phyloP scores from a whole-genome alignment of 768 basidiomycete species.

The Lyophyllum atratum region DNA sequence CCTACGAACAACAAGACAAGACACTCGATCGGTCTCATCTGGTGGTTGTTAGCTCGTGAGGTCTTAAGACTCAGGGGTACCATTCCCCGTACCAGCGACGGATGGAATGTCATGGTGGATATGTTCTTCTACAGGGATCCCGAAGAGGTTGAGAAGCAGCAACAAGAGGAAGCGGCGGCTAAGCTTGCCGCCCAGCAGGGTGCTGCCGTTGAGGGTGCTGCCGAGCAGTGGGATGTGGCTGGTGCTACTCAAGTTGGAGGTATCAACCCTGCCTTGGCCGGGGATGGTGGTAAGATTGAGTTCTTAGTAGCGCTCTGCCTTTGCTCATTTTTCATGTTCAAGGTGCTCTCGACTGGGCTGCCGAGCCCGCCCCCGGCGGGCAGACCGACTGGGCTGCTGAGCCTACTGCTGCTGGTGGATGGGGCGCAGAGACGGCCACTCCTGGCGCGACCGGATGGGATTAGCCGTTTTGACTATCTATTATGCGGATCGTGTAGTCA shows the following conservation, averaged over 20 bases:
- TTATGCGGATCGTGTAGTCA: conserved; percentile 12
- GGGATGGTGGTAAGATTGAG: conserved; percentile 51
- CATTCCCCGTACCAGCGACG: conserved; percentile 86
- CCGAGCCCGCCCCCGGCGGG: conserved; percentile 56
- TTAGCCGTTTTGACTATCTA: conserved; percentile 20
- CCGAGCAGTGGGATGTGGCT: conserved; percentile 75
- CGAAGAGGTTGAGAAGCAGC: conserved; percentile 98
- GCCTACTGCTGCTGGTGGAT: conserved; percentile 50
- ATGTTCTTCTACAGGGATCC: conserved; percentile 99
- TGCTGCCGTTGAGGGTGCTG: conserved; percentile 46
- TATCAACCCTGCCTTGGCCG: conserved; percentile 79
- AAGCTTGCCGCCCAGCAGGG: conserved; percentile 68
- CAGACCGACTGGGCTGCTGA: conserved; percentile 88
- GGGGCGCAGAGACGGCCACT: conserved; percentile 40
- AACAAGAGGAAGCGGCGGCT: conserved; percentile 89
- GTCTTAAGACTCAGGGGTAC: conserved; percentile 95
- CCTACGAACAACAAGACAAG: conserved; percentile 99
- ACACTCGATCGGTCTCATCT: conserved; percentile 95
- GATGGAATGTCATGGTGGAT: conserved; percentile 99
- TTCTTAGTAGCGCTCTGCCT: background rate
- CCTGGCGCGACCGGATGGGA: conserved; percentile 41
- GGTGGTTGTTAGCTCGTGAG: conserved; percentile 97
- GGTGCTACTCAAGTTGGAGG: conserved; percentile 67
- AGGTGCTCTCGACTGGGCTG: conserved; percentile 86
- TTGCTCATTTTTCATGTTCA: conserved; percentile 7